These are phyloP conservation scores for Amauroascus verrucosus DNA, from an alignment of 2,329 filamentous ascomycete species.

Conservation along the genomic window DNA sequence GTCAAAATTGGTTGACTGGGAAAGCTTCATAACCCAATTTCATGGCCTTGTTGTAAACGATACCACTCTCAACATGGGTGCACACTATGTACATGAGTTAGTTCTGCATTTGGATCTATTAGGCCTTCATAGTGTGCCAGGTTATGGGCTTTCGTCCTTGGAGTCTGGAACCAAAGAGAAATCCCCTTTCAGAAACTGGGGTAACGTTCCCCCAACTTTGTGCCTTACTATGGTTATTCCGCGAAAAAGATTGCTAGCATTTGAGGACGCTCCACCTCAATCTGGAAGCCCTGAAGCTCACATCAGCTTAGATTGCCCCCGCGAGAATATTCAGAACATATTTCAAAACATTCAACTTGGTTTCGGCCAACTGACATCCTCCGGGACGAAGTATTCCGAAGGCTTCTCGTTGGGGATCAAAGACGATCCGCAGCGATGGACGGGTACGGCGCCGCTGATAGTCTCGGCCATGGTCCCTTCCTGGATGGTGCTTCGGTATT, in stretches of 20 bases:
- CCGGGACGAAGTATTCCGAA: conserved; percentile 15
- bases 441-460: conserved; percentile 19
- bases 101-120: conserved; percentile 22
- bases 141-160: background rate
- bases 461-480: conserved; percentile 22
- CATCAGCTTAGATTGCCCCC: conserved; percentile 14
- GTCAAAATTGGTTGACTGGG: conserved; percentile 18
- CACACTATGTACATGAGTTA: conserved; percentile 23
- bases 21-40: conserved; percentile 12
- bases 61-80: conserved; percentile 15
- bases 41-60: conserved; percentile 16
- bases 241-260: background rate
- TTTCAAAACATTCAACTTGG: conserved; percentile 21
- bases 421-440: conserved; percentile 20
- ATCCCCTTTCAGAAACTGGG: conserved; percentile 1
- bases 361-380: conserved; percentile 17
- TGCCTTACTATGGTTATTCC: conserved; percentile 13
- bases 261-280: background rate
- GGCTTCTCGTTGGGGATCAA: conserved; percentile 17
- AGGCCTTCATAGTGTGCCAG: conserved; percentile 12
- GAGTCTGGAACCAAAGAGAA: background rate
- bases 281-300: conserved; percentile 15
- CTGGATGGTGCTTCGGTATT: conserved; percentile 17
- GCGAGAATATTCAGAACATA: conserved; percentile 15
- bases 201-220: conserved; percentile 1